phyloP scores from a whole-genome alignment of 345 rosid genomes.

The Eutrema heterophyllum region DNA sequence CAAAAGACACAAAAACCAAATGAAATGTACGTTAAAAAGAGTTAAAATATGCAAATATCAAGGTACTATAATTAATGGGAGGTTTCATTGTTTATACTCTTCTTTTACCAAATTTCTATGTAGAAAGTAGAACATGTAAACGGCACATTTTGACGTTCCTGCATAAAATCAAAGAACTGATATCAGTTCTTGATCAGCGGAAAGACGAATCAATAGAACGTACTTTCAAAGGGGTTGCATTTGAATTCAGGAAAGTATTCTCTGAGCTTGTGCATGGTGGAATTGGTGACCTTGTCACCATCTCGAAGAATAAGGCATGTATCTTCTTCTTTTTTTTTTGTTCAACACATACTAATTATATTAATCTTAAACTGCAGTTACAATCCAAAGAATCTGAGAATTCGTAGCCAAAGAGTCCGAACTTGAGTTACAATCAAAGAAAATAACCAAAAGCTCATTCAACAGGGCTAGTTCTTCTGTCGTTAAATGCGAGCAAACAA shows the following conservation, averaged over 20 bases:
- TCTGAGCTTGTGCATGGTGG: conserved; percentile 95
- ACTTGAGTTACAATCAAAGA: too few species aligned
- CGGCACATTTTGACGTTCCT: conserved; percentile 9
- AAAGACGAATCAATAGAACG: conserved; percentile 99
- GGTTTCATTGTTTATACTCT: neutral
- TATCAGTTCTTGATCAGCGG: conserved; percentile 78
- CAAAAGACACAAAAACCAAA: too few species aligned
- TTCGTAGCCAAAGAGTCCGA: too few species aligned
- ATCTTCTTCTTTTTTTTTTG: conserved; percentile 7
- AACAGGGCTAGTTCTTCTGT: too few species aligned
- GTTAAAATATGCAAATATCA: too few species aligned
- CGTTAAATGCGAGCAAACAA: too few species aligned
- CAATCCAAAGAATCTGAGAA: too few species aligned
- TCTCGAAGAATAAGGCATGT: conserved; percentile 87
- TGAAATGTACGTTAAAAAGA: too few species aligned
- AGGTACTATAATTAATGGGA: conserved; percentile 34
- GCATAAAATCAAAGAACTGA: conserved; percentile 89
- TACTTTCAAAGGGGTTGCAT: conserved; percentile 94
- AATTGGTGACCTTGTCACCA: conserved; percentile 83
- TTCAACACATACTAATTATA: too few species aligned
- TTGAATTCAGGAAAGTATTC: conserved; percentile 87
- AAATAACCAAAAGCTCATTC: too few species aligned
- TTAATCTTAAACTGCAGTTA: too few species aligned
- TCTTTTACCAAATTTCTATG: conserved; percentile 1
- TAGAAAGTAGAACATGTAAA: conserved; percentile 3